Conservation (phyloP, 2,329 filamentous ascomycete species). For the Fusarium staphyleae region DNA sequence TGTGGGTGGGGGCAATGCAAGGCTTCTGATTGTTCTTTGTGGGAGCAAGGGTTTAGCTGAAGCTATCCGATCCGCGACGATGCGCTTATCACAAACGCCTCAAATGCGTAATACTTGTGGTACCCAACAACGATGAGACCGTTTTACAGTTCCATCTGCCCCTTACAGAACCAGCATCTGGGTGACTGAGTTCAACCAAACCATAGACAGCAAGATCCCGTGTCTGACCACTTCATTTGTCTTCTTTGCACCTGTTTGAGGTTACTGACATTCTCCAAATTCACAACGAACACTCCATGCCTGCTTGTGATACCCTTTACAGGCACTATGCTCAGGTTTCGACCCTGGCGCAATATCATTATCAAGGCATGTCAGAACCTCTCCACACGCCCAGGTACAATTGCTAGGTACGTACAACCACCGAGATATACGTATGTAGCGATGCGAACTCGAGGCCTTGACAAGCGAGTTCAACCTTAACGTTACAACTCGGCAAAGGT, state of each 20-base stretch:
- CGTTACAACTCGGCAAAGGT: constrained; percentile 14
- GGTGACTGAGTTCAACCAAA: too few relatives aligned
- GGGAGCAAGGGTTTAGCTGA: too few relatives aligned
- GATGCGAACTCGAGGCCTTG: constrained; percentile 28
- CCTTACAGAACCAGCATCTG: too few relatives aligned
- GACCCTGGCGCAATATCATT: too few relatives aligned
- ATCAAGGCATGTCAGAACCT: not conserved
- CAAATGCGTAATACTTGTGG: too few relatives aligned
- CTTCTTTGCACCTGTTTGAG: not conserved
- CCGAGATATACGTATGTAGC: constrained; percentile 1
- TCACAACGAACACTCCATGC: too few relatives aligned
- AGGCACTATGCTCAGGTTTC: not conserved
- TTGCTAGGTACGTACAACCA: constrained; percentile 7
- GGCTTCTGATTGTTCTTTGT: not conserved
- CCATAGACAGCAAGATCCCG: constrained; percentile 2
- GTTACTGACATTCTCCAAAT: not conserved
- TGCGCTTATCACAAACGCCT: too few relatives aligned
- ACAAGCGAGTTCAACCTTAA: not conserved
- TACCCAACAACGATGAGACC: too few relatives aligned
- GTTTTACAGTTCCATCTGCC: too few relatives aligned
- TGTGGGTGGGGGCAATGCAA: not conserved
- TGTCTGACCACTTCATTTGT: not conserved
- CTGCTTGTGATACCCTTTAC: not conserved
- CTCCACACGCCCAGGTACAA: too few relatives aligned
- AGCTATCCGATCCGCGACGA: too few relatives aligned